Percentiles rank a stretch among this genome's conserved stretches.
These are phyloP conservation scores for Amanita rimosa DNA, from an alignment of 768 basidiomycete species.

Conservation along the genomic window DNA sequence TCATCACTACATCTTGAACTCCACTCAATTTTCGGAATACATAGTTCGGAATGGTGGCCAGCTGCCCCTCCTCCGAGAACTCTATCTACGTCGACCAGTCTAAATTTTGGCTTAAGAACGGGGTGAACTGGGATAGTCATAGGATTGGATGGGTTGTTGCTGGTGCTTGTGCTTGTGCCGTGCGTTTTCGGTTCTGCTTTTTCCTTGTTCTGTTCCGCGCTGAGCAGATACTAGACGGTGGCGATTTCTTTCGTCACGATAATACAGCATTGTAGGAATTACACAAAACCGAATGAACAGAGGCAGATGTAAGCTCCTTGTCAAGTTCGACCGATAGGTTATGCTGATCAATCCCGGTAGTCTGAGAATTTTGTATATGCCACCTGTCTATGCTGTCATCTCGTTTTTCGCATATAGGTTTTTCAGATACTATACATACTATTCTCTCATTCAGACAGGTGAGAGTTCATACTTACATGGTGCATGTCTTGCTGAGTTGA, in stretches of 20 bases:
- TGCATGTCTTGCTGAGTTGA: slow-evolving; percentile 2
- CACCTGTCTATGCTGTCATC: slow-evolving; percentile 68
- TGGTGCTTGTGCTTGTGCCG: slow-evolving; percentile 45
- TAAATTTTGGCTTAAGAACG: slow-evolving; percentile 46
- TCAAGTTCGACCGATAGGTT: not conserved
- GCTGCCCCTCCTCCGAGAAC: slow-evolving; percentile 40
- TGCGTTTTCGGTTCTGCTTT: slow-evolving; percentile 16
- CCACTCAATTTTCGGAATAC: not conserved
- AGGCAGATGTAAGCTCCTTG: slow-evolving; percentile 57
- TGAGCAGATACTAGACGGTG: slow-evolving; percentile 33
- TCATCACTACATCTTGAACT: not conserved
- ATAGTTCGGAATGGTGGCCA: too few species aligned
- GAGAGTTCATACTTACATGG: slow-evolving; percentile 6
- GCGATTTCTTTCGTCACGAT: slow-evolving; percentile 48
- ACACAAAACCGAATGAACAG: slow-evolving; percentile 61
- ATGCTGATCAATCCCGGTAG: slow-evolving; percentile 21
- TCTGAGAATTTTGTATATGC: slow-evolving; percentile 78
- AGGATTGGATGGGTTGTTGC: slow-evolving; percentile 68
- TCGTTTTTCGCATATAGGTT: slow-evolving; percentile 82
- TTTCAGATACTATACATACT: slow-evolving; percentile 61
- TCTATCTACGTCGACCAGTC: slow-evolving; percentile 40
- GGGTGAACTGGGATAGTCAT: slow-evolving; percentile 48
- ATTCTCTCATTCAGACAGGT: slow-evolving; percentile 36
- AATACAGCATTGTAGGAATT: slow-evolving; percentile 51
- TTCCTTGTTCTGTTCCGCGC: not conserved